A percentile compares a stretch with the other conserved stretches of the same genome.
These are phyloP conservation scores for Thozetella sp. DNA, from an alignment of 495 filamentous ascomycete species.

Conservation along the genomic window DNA sequence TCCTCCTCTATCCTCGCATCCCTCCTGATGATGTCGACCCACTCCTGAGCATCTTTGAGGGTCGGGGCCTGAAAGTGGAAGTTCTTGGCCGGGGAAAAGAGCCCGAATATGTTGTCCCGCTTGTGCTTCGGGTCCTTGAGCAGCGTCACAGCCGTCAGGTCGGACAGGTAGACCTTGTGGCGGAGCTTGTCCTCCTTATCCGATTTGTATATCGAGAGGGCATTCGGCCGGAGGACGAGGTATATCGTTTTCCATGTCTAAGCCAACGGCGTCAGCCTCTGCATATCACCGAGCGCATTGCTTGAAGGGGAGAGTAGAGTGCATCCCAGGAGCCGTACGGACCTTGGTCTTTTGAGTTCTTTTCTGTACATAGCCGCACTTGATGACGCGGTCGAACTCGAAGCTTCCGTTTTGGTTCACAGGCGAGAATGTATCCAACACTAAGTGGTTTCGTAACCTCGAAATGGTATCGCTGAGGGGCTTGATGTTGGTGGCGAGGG, in stretches of 20 bases:
- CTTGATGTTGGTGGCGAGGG: conserved; percentile 15
- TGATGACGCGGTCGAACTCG: conserved; percentile 90
- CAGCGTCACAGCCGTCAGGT: conserved; percentile 86
- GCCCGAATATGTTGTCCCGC: conserved; percentile 79
- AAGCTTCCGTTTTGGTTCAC: conserved; percentile 96
- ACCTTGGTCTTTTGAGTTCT: conserved; percentile 95
- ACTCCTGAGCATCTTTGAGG: conserved; percentile 77
- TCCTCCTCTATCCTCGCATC: conserved; percentile 85
- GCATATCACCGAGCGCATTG: conserved; percentile 3
- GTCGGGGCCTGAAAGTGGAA: conserved; percentile 81
- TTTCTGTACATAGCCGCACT: conserved; percentile 82
- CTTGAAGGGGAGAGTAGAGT: background rate
- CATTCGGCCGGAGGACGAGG: conserved; percentile 88
- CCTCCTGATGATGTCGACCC: conserved; percentile 80
- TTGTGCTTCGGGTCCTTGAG: conserved; percentile 86
- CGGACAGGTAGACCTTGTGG: conserved; percentile 83
- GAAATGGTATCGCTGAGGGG: conserved; percentile 11
- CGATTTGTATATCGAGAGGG: conserved; percentile 94
- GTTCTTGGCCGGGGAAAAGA: conserved; percentile 92
- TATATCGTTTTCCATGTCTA: conserved; percentile 88
- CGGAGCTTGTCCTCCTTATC: conserved; percentile 86
- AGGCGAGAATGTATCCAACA: conserved; percentile 43
- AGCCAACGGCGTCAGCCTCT: conserved; percentile 11
- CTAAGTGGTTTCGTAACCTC: conserved; percentile 17
- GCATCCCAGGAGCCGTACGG: conserved; percentile 15